A percentile compares a stretch with the other conserved stretches of the same genome.
Evolutionary conservation across 2,329 filamentous ascomycete genomes (phyloP).

Genomic region (Epichloe amarillans): DNA sequence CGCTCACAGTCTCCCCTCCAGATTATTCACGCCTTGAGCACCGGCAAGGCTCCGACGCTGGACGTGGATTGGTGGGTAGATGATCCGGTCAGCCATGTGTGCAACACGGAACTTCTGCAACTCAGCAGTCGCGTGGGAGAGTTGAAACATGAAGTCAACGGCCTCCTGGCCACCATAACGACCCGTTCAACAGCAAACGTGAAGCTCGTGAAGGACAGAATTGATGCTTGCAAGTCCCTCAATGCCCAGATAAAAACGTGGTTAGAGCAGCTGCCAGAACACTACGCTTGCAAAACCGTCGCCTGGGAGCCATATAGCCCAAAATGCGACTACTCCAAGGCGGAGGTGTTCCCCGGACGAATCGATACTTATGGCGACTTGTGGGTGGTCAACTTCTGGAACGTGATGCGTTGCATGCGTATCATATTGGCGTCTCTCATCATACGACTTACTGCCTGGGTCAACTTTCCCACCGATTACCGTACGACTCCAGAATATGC

Average conservation of each 20-base stretch:
- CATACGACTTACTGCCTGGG: conserved; percentile 46
- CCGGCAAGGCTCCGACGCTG: conserved; percentile 36
- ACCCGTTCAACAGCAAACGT: conserved; percentile 34
- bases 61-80: conserved; percentile 45
- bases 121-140: conserved; percentile 40
- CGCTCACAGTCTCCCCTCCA: conserved; percentile 10
- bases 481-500: conserved; percentile 48
- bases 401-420: conserved; percentile 37
- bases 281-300: conserved; percentile 35
- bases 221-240: conserved; percentile 35
- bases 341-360: conserved; percentile 44
- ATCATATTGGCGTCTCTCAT: conserved; percentile 39
- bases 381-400: conserved; percentile 42
- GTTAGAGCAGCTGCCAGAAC: conserved; percentile 33
- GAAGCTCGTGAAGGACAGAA: conserved; percentile 35
- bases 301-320: conserved; percentile 42
- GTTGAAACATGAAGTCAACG: conserved; percentile 38
- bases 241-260: conserved; percentile 39
- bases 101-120: conserved; percentile 31
- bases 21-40: conserved; percentile 42
- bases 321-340: conserved; percentile 34
- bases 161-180: conserved; percentile 28
- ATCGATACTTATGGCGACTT: conserved; percentile 48
- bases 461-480: conserved; percentile 45
- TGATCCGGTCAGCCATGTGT: conserved; percentile 33